Evolutionary conservation across 2,329 filamentous ascomycete species (phyloP), one percentile per base, ranked within the genome.

Genomic region (Leptographium procerum): DNA sequence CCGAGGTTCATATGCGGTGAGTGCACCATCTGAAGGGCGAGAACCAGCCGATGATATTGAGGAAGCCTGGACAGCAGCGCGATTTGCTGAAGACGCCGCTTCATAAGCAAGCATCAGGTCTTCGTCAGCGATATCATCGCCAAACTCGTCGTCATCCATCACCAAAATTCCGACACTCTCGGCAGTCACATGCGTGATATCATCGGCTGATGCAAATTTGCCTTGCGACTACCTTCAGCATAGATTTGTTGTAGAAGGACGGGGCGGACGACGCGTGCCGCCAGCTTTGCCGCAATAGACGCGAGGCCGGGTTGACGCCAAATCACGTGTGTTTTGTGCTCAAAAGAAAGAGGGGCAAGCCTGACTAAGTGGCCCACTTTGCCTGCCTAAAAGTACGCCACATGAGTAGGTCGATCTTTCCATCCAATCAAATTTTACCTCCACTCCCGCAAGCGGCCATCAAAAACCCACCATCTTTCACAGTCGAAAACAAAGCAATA

Each of bases 101-200:
- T 64, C 64, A 29, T 84, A 75, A 8, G 79, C 84, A 40, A 78
- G 72, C 51, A 87, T 75, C 60, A 88, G 72, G 63, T 86, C 85
- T 65, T 86, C 85, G 61, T 88, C 85, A 56, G 81, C 78, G 56
- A 87, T 77, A 62, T 80, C 79, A 61, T 83, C 83, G 60, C 83
- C 83, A 66, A 83, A 87, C 52, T 85, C 82, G 63, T 87, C 82
- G 60, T 73, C 77, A 60, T 81, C 77, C 79, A 62, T 63, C 26
- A 3, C 33, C 13, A 16, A 13, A 3, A 8, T 43, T 11, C 11
- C 13, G 28, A 11, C 45, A 26, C 45, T 10, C 45, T 48, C 45
- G 14, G 11, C 24, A 26, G 22, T 14, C 10, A 47, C 5, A 9
- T 13, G 8, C n/a, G 8, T 14, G 13, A 5, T 26, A 28, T 48